Conservation (phyloP, 1,139 yeast species). For the Chernovozyma aurita region DNA sequence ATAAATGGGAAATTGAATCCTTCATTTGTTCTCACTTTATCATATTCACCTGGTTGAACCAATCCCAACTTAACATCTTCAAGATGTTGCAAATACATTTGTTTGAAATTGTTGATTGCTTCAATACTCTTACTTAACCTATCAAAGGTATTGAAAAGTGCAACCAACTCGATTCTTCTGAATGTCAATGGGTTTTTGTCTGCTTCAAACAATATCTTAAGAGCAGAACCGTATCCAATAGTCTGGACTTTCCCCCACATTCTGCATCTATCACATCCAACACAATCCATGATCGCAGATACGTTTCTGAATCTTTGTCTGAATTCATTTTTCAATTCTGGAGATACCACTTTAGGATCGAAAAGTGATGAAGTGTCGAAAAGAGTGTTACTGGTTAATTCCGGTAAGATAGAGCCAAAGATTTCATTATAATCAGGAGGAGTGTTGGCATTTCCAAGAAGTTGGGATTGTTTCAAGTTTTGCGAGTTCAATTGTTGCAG, state of each 20-base stretch:
- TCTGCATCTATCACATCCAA: constrained; percentile 95
- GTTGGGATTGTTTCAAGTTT: constrained; percentile 35
- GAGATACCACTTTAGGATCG: constrained; percentile 56
- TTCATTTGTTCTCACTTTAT: constrained; percentile 20
- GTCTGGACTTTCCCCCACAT: constrained; percentile 98
- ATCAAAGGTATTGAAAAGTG: constrained; percentile 87
- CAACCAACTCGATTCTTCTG: constrained; percentile 83
- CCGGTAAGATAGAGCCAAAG: constrained; percentile 25
- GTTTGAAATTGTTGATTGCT: constrained; percentile 69
- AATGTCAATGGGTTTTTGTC: constrained; percentile 44
- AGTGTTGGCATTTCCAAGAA: constrained; percentile 45
- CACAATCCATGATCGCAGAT: constrained; percentile 94
- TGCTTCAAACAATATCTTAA: constrained; percentile 79
- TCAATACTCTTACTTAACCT: constrained; percentile 80
- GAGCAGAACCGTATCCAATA: constrained; percentile 94
- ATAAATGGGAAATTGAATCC: constrained; percentile 42
- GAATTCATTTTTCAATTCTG: constrained; percentile 76
- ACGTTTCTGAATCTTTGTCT: constrained; percentile 82
- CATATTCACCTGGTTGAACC: constrained; percentile 42
- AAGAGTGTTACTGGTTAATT: constrained; percentile 28
- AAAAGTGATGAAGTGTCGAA: constrained; percentile 45
- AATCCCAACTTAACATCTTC: constrained; percentile 37
- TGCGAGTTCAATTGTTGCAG: constrained; percentile 1
- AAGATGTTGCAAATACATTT: constrained; percentile 43
- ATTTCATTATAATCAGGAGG: constrained; percentile 43